Evolutionary conservation across 2,329 filamentous ascomycete genomes (phyloP).

Genomic region (Sporothrix protearum): DNA sequence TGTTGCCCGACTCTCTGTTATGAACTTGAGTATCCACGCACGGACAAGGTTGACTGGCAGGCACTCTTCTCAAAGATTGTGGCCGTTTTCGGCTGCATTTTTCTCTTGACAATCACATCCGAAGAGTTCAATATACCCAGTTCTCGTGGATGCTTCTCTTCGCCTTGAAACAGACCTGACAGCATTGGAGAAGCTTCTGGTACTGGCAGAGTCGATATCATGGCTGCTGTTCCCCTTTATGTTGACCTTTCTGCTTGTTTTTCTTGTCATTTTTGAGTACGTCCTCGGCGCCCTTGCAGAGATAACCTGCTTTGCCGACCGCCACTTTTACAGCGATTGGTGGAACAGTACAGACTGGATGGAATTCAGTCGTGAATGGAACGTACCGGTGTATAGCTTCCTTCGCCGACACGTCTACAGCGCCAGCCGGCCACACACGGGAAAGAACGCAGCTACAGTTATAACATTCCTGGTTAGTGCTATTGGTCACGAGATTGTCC

Average conservation of each 20-base stretch:
- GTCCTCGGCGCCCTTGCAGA: constrained; percentile 91
- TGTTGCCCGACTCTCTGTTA: constrained; percentile 96
- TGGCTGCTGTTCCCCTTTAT: constrained; percentile 95
- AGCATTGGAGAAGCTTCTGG: constrained; percentile 65
- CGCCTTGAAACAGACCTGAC: constrained; percentile 47
- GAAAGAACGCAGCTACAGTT: constrained; percentile 71
- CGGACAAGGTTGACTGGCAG: constrained; percentile 67
- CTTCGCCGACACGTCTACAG: constrained; percentile 91
- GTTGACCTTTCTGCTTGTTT: constrained; percentile 90
- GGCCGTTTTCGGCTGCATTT: constrained; percentile 94
- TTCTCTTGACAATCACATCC: constrained; percentile 82
- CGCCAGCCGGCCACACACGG: constrained; percentile 72
- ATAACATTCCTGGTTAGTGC: constrained; percentile 91
- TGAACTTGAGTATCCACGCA: constrained; percentile 92
- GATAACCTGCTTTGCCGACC: constrained; percentile 87
- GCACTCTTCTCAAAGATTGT: constrained; percentile 80
- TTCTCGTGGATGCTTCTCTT: constrained; percentile 66
- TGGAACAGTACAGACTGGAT: constrained; percentile 85
- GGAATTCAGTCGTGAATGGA: constrained; percentile 95
- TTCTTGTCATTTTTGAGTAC: constrained; percentile 98
- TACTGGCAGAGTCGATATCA: constrained; percentile 85
- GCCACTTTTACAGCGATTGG: constrained; percentile 84
- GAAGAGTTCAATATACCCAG: constrained; percentile 95
- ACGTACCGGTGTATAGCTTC: constrained; percentile 95
- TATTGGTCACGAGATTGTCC: constrained; percentile 87